Base-by-base conservation (phyloP, 2,329 filamentous ascomycete genomes). In the Polychaeton citri region DNA sequence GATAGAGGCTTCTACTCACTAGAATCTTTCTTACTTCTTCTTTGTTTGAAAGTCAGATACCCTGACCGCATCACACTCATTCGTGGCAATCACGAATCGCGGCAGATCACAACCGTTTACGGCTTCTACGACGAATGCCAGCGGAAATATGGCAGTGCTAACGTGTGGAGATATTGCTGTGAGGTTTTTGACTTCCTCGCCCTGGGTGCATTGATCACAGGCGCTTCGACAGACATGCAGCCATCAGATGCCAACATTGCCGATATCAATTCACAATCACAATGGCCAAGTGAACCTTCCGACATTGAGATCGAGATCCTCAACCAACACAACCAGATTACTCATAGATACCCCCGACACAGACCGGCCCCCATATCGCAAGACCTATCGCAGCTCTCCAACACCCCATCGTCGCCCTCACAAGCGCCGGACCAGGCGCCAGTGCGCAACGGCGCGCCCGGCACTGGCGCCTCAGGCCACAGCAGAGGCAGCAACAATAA, bases 101-200 rank as follows among this genome's bases (percentile, higher is more conserved):
- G 88, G 40, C 88, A 96, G 60, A 96, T 96, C 46, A 96, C 88
- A 16, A 93, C 85, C 4, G 88, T 96, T 10, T 96, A 96, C 58
- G 88, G 88, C 43, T 96, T 96, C 65, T 96, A 96, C 65, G 88
- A 96, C 54, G 88, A 96, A 64, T 96, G 88, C 53, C 69, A 95
- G 44, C 73, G 88, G 36, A 96, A 96, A 63, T 96, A 96, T 54
- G 88, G 88, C 41, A 93, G 81, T 54, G 87, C 88, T 24, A 96
- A 95, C 51, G 88, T 96, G 1, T 96, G 88, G 88, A 74, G 60
- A 46, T 66, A 95, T 56, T 98, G 87, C 65, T 95, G 87, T 62
- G 90, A 98, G 52, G 82, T 96, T 3, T 98, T 98, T 56, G 88
- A 98, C 63, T 96, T 95, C 59, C 76, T 98, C 16, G 85, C 87